A percentile compares a stretch with the other conserved stretches of the same genome.
Conservation (phyloP, 768 basidiomycete species). For the Pleurotus platypus region DNA sequence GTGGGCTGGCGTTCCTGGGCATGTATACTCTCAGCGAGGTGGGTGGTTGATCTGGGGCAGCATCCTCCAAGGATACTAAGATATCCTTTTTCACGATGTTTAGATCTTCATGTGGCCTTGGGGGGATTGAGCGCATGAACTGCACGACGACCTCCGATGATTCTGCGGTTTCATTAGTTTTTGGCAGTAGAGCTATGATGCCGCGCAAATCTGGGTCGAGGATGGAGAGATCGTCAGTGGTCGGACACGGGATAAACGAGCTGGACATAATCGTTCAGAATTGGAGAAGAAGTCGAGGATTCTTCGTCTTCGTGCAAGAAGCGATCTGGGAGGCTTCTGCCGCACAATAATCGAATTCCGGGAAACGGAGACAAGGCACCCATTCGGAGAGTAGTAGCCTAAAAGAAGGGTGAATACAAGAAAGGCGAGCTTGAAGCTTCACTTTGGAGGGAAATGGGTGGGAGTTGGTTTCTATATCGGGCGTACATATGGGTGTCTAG, state of each 20-base stretch:
- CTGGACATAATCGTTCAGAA: neutral
- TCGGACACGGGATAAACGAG: slow-evolving; percentile 1
- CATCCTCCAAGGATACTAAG: neutral
- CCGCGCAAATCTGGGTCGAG: slow-evolving; percentile 7
- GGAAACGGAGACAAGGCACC: neutral
- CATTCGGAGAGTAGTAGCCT: too few relatives aligned
- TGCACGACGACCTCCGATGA: neutral
- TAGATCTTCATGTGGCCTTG: slow-evolving; percentile 4
- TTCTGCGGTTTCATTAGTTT: slow-evolving; percentile 2
- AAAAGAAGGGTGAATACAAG: too few relatives aligned
- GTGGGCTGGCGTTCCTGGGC: neutral
- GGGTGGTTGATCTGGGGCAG: slow-evolving; percentile 3
- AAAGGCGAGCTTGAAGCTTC: too few relatives aligned
- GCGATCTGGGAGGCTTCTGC: neutral
- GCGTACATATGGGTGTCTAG: neutral
- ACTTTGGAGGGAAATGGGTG: neutral
- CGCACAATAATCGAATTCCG: neutral
- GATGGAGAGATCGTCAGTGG: slow-evolving; percentile 3
- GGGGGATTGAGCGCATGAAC: slow-evolving; percentile 9
- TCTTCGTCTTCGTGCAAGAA: too few relatives aligned
- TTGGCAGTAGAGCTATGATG: slow-evolving; percentile 1
- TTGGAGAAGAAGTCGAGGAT: neutral
- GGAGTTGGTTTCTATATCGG: neutral
- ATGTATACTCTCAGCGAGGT: slow-evolving; percentile 6
- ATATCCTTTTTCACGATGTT: slow-evolving; percentile 6